Evolutionary conservation across 2,329 filamentous ascomycete genomes (phyloP), one percentile per base, ranked within the genome.

Genomic region (Trichophyton simii): DNA sequence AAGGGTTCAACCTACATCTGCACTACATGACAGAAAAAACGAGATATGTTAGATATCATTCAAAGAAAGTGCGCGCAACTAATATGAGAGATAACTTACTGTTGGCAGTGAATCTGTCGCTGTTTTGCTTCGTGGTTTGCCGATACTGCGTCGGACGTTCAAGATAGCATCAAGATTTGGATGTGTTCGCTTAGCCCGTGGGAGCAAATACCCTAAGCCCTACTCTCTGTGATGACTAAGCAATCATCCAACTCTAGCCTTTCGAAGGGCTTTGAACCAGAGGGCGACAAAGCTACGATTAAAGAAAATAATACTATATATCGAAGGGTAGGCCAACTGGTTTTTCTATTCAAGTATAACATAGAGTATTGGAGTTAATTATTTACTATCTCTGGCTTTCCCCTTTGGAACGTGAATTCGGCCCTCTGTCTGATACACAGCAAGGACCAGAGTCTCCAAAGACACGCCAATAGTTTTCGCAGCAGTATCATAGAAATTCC

Each of bases 1-100:
- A 65, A 31, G 63, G 63, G 61, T 69, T 72, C 71, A 65, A 76
- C 87, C 87, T 85, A 92, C 88, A 94, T 94, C 86, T 94, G 89
- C 89, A 94, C 89, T 92, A 70, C 72, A 76, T 69, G 66, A 64
- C 68, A 66, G 63, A 70, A 65, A 65, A 66, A 70, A 18, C 18
- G 64, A 65, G 64, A 66, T 66, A 70, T 62, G 77, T 86, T 78
- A 86, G 82, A 61, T 61, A 18, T 63, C 60, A 59, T 63, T 62
- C 55, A 42, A 58, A 18, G 20, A n/a, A 22, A 15, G 5, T 5
- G 36, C 38, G 34, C 18, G 3, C 28, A 20, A 7, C 11, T 42
- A 46, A 5, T 2, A 57, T 57, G 58, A 52, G 60, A 63, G 60
- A 57, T 57, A 61, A 75, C 76, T 70, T 78, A 78, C 76, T 78